Evolutionary conservation across 768 basidiomycete genomes (phyloP).

Genomic region (Boletus reticulatus): DNA sequence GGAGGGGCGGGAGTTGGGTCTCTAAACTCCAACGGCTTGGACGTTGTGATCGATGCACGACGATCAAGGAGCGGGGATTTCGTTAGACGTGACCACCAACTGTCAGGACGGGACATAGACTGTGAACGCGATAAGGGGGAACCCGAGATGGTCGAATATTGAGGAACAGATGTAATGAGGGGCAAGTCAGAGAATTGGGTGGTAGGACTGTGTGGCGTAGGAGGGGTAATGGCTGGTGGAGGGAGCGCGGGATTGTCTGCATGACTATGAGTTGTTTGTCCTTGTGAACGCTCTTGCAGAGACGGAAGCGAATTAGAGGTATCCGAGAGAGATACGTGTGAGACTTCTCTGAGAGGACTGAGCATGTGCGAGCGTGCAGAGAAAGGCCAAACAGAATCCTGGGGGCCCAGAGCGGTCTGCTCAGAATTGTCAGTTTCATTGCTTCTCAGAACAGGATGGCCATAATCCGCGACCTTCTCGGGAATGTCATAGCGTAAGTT

Average conservation of each 20-base stretch:
- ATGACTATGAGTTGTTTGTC: conserved; percentile 25
- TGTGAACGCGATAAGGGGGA: conserved; percentile 39
- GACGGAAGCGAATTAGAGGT: conserved; percentile 26
- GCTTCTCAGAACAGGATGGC: conserved; percentile 8
- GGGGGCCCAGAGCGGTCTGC: conserved; percentile 10
- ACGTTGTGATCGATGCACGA: conserved; percentile 40
- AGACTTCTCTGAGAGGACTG: conserved; percentile 33
- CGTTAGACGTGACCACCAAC: conserved; percentile 78
- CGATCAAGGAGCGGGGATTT: conserved; percentile 64
- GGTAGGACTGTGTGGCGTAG: conserved; percentile 22
- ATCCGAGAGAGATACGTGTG: conserved; percentile 21
- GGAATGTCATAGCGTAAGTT: conserved; percentile 6
- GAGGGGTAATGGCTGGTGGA: conserved; percentile 10
- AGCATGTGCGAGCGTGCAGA: conserved; percentile 28
- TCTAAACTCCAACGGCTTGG: conserved; percentile 52
- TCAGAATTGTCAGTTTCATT: conserved; percentile 13
- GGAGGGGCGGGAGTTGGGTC: conserved; percentile 79
- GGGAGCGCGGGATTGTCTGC: conserved; percentile 23
- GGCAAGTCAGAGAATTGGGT: conserved; percentile 27
- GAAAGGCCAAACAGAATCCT: conserved; percentile 12
- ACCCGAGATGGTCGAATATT: conserved; percentile 43
- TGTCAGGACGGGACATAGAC: conserved; percentile 62
- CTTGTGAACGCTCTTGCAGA: conserved; percentile 22
- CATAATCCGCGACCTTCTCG: conserved; percentile 23
- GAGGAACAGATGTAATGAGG: conserved; percentile 28